These are phyloP conservation scores for Xylaria venustula DNA, from an alignment of 495 filamentous ascomycete genomes.

Conservation along the genomic window DNA sequence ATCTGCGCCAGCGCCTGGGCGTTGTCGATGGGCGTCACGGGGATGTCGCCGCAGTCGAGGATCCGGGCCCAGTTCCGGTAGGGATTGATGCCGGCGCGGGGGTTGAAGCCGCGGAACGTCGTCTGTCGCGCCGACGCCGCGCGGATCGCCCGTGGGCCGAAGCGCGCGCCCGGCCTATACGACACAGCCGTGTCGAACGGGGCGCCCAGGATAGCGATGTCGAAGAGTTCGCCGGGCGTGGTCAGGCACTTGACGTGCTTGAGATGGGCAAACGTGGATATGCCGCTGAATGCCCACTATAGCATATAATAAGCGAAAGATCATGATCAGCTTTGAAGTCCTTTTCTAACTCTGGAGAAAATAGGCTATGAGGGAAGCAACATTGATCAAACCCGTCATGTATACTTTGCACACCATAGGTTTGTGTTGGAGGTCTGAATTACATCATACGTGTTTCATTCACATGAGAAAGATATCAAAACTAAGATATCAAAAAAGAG, in stretches of 20 bases:
- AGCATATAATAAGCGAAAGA: neutral
- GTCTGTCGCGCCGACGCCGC: conserved; percentile 74
- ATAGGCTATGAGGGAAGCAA: no score
- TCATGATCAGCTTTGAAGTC: neutral
- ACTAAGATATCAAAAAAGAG: no score
- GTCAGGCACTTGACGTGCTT: conserved; percentile 72
- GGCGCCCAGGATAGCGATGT: conserved; percentile 78
- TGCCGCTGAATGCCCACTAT: conserved; percentile 75
- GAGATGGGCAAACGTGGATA: conserved; percentile 78
- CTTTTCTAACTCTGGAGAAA: no score
- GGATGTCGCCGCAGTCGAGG: conserved; percentile 81
- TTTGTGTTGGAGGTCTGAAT: no score
- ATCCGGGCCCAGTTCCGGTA: conserved; percentile 71
- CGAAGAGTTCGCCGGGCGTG: conserved; percentile 62
- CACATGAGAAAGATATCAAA: neutral
- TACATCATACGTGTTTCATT: no score
- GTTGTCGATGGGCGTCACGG: conserved; percentile 78
- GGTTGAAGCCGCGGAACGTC: conserved; percentile 72
- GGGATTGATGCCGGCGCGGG: conserved; percentile 73
- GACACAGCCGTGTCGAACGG: conserved; percentile 83
- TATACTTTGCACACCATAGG: no score
- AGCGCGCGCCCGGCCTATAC: conserved; percentile 81
- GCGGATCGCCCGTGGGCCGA: conserved; percentile 79
- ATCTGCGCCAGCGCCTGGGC: conserved; percentile 72
- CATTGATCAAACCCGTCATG: no score